phyloP scores from a whole-genome alignment of 495 filamentous ascomycete species.

The Xylaria venustula region DNA sequence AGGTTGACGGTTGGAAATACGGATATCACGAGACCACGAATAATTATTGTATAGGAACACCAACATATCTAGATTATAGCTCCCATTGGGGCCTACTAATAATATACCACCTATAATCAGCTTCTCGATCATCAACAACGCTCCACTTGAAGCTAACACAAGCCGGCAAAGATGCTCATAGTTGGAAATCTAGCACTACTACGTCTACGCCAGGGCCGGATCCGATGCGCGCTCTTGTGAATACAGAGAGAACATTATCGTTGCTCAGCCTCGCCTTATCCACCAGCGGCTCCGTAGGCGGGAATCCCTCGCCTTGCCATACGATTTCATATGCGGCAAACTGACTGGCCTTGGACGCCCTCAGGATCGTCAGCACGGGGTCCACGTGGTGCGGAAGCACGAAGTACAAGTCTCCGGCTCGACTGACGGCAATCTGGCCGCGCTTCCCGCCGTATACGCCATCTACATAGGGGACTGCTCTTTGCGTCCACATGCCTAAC shows the following conservation, averaged over 20 bases:
- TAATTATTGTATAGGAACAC: slow-evolving; percentile 1
- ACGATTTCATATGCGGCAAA: slow-evolving; percentile 33
- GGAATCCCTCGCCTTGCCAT: slow-evolving; percentile 30
- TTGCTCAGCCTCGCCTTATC: slow-evolving; percentile 33
- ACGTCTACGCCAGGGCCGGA: slow-evolving; percentile 19
- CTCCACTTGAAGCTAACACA: background rate
- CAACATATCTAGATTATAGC: background rate
- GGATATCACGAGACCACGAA: slow-evolving; percentile 9
- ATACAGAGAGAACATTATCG: slow-evolving; percentile 38
- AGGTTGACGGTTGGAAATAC: background rate
- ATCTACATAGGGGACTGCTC: slow-evolving; percentile 24
- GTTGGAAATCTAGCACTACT: slow-evolving; percentile 38
- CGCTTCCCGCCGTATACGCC: slow-evolving; percentile 32
- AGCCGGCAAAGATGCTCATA: slow-evolving; percentile 9
- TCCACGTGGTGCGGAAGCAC: slow-evolving; percentile 32
- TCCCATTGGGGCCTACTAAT: background rate
- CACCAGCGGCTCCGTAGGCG: slow-evolving; percentile 37
- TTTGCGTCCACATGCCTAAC: slow-evolving; percentile 32
- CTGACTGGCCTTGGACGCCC: slow-evolving; percentile 21
- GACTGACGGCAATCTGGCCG: slow-evolving; percentile 34
- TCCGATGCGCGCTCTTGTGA: slow-evolving; percentile 23
- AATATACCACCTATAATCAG: slow-evolving; percentile 6
- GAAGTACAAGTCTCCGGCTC: slow-evolving; percentile 33
- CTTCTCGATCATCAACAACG: background rate
- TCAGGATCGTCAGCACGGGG: slow-evolving; percentile 30